A percentile compares a stretch with the other conserved stretches of the same genome.
These are phyloP conservation scores for Trifolium pratense DNA, from an alignment of 306 rosid genomes.

Conservation along the genomic window DNA sequence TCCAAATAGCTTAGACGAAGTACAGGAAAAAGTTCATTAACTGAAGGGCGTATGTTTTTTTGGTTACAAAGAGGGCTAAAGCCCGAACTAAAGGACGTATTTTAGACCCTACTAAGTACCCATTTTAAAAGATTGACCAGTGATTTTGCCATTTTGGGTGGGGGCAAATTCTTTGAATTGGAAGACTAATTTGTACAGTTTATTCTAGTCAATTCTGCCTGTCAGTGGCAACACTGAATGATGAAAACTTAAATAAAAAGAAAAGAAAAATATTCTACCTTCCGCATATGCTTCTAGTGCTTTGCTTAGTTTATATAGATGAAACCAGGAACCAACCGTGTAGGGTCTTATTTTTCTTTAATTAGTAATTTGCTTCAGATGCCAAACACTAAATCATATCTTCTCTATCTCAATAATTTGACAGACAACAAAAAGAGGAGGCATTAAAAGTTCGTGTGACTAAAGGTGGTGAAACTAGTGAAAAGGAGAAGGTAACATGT, in stretches of 20 bases:
- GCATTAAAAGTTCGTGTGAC: constrained; percentile 84
- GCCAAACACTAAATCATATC: background rate
- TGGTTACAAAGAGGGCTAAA: too few relatives aligned
- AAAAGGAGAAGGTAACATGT: constrained; percentile 85
- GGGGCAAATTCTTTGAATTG: constrained; percentile 12
- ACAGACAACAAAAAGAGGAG: constrained; percentile 87
- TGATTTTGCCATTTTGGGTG: constrained; percentile 4
- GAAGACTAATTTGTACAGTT: background rate
- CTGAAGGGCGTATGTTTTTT: background rate
- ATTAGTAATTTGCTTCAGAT: constrained; percentile 34
- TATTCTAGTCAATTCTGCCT: constrained; percentile 16
- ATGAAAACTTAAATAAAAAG: background rate
- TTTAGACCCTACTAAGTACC: background rate
- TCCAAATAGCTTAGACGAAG: background rate
- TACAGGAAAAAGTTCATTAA: background rate
- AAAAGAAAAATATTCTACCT: background rate
- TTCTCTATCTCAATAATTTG: constrained; percentile 34
- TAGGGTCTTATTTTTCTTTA: constrained; percentile 22
- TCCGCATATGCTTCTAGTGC: constrained; percentile 30
- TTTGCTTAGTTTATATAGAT: constrained; percentile 21
- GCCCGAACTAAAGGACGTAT: background rate
- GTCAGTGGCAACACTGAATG: constrained; percentile 16
- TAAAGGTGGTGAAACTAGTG: constrained; percentile 74
- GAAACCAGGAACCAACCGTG: background rate
- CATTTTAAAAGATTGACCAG: background rate